phyloP scores from a whole-genome alignment of 176 grass and related monocot species.

The Bonia amplexicaulis region DNA sequence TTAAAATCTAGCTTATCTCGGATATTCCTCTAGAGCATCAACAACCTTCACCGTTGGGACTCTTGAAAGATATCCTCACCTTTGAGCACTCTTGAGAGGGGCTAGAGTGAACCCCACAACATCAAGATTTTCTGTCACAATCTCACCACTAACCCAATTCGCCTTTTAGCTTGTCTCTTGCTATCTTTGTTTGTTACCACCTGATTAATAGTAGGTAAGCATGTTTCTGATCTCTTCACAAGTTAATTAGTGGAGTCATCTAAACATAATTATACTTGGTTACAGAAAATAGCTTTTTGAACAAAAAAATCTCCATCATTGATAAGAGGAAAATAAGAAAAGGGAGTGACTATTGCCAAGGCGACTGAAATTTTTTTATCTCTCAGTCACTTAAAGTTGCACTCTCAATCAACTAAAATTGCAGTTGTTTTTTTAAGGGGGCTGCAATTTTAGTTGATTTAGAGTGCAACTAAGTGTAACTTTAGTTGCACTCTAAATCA shows the following conservation, averaged over 20 bases:
- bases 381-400: no score
- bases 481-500: no score
- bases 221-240: conserved; percentile 2
- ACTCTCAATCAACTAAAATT: no score
- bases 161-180: conserved; percentile 25
- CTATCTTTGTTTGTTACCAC: conserved; percentile 12
- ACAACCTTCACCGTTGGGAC: neutral
- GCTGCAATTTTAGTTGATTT: no score
- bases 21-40: neutral
- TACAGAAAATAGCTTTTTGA: neutral
- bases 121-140: neutral
- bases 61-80: neutral
- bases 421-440: no score
- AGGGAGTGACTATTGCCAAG: no score
- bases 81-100: neutral
- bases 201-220: neutral
- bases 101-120: neutral
- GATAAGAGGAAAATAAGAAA: neutral
- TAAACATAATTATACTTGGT: conserved; percentile 6
- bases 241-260: neutral
- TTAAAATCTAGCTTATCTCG: neutral
- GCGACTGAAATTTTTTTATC: no score
- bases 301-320: neutral
- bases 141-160: neutral
- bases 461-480: no score